phyloP scores from a whole-genome alignment of 1,139 yeast genomes.

The Eremothecium cymbalariae region DNA sequence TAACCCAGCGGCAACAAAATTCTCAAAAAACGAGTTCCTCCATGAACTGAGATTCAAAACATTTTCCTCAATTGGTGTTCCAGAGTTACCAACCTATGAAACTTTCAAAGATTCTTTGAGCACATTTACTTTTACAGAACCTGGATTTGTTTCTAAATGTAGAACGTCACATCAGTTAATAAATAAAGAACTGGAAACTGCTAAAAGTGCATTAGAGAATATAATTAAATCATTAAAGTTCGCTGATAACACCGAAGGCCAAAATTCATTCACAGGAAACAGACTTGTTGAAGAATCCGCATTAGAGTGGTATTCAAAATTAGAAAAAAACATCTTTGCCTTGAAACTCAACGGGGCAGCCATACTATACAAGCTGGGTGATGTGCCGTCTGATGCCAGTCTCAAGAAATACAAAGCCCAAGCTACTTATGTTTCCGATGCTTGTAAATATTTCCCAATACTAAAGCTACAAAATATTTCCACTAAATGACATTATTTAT shows the following conservation, averaged over 20 bases:
- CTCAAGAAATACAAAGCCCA: constrained; percentile 10
- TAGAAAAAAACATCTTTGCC: constrained; percentile 15
- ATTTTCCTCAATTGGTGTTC: constrained; percentile 76
- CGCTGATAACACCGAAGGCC: constrained; percentile 15
- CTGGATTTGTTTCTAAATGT: constrained; percentile 16
- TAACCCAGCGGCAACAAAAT: constrained; percentile 36
- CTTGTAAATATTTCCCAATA: constrained; percentile 23
- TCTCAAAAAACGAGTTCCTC: constrained; percentile 41
- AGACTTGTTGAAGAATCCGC: constrained; percentile 26
- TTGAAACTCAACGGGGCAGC: constrained; percentile 13
- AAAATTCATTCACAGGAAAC: constrained; percentile 22
- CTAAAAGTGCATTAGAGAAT: constrained; percentile 14
- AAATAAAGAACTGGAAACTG: constrained; percentile 16
- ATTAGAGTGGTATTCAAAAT: constrained; percentile 23
- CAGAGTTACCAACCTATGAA: constrained; percentile 48
- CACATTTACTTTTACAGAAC: constrained; percentile 19
- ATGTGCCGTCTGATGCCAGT: constrained; percentile 1
- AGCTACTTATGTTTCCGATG: constrained; percentile 11
- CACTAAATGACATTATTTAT: constrained; percentile 1
- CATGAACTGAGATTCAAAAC: constrained; percentile 71
- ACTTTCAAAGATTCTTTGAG: constrained; percentile 19
- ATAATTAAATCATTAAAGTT: constrained; percentile 20
- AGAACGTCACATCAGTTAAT: constrained; percentile 17
- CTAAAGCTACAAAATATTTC: constrained; percentile 7
- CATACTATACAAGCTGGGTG: constrained; percentile 10